Evolutionary conservation across 371 early-diverging fungal species (phyloP), one percentile per base, ranked within the genome.

Genomic region (Apophysomyces ossiformis): DNA sequence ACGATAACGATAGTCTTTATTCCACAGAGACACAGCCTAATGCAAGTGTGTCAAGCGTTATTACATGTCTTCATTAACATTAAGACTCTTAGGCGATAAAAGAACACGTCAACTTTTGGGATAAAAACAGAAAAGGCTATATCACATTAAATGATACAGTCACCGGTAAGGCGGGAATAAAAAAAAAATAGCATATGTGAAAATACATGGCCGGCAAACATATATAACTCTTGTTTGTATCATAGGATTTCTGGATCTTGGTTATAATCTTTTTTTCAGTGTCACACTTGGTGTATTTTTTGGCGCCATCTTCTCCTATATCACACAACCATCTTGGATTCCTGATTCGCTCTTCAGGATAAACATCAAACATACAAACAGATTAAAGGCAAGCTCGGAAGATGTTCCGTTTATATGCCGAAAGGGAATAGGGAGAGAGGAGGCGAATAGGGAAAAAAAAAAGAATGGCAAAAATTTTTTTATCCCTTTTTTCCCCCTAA

Each of bases 61-160:
- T 47, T 3, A 47, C 0, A 21, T 26, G 4, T 16, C 16, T 13
- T 47, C 54, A 18, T 21, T 50, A 18, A 18, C n/a, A 7, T 18
- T 50, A 50, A 18, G 9, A 21, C 21, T 8, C 9, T 18, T 41
- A 70, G 70, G 66, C 63, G 11, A 36, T 65, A 4, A 37, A 65
- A 12, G 57, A 57, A 57, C 72, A 72, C 46, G 41, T 50, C 4
- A 58, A 46, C 21, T 72, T 68, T 60, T 72, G 72, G 72, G 72
- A 72, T 56, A 54, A 63, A 16, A 61, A 54, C 11, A 72, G 68
- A 21, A 72, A 72, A 50, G 72, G 72, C 12, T 72, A 72, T 21
- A 65, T 72, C n/a, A 68, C 72, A 7, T 65, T 65, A 4, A 43
- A 59, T 0, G 70, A 70, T 39, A 57, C 70, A 13, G 63, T 65